These are phyloP conservation scores for Petrea volubilis DNA, from an alignment of 257 asterid species.

Conservation along the genomic window DNA sequence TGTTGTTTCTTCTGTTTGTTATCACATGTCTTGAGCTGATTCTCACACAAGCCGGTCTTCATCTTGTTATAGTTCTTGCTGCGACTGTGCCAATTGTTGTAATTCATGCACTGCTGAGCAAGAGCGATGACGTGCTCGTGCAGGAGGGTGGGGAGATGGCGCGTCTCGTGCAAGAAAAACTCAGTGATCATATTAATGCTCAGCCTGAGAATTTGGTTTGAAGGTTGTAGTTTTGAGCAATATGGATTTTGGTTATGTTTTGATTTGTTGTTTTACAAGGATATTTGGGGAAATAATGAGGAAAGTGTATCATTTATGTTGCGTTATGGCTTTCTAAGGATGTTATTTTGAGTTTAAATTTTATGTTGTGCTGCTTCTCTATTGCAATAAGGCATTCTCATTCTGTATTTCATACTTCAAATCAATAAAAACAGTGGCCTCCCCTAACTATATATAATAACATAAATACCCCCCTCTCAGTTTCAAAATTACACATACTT, in stretches of 20 bases:
- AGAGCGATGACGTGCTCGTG: slow-evolving; percentile 27
- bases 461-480: too few relatives aligned
- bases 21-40: slow-evolving; percentile 34
- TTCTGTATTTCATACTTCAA: neutral
- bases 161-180: slow-evolving; percentile 33
- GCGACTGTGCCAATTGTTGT: slow-evolving; percentile 49
- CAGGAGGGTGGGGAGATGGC: slow-evolving; percentile 33
- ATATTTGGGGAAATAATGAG: neutral
- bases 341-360: neutral
- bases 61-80: slow-evolving; percentile 49
- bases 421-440: too few relatives aligned
- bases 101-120: slow-evolving; percentile 50
- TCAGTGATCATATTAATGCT: slow-evolving; percentile 8
- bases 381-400: neutral
- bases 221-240: neutral
- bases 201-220: slow-evolving; percentile 38
- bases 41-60: slow-evolving; percentile 48
- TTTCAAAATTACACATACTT: too few relatives aligned
- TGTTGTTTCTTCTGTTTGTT: slow-evolving; percentile 39
- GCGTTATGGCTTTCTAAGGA: neutral
- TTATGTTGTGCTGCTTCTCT: neutral
- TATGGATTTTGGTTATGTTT: neutral
- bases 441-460: too few relatives aligned
- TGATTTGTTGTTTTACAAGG: neutral
- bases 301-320: neutral